Evolutionary conservation across 257 asterid species (phyloP).

Genomic region (Phtheirospermum japonicum): DNA sequence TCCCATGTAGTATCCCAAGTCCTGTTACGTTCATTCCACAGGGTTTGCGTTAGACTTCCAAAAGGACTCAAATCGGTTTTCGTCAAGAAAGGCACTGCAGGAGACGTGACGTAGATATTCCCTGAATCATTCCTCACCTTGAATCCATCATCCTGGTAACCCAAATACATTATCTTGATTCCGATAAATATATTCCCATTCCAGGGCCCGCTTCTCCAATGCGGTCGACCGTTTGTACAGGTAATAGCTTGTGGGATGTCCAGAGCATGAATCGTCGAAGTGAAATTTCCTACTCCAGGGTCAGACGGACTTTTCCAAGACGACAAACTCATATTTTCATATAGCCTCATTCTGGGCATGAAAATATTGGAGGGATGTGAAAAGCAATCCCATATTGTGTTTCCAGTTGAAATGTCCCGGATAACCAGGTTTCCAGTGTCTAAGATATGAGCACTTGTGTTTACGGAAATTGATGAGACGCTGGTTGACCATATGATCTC

Average conservation of each 20-base stretch:
- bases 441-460: not conserved
- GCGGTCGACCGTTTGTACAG: slow-evolving; percentile 27
- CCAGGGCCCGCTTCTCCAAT: slow-evolving; percentile 40
- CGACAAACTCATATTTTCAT: not conserved
- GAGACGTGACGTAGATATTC: not conserved
- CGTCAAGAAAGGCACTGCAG: not conserved
- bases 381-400: not conserved
- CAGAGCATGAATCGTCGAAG: slow-evolving; percentile 1
- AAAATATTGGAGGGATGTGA: not conserved
- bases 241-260: slow-evolving; percentile 25
- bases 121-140: not conserved
- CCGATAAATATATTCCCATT: slow-evolving; percentile 9
- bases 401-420: not conserved
- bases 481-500: not conserved
- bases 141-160: not conserved
- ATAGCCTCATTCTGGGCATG: slow-evolving; percentile 16
- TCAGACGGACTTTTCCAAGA: slow-evolving; percentile 3
- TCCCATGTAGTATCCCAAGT: slow-evolving; percentile 26
- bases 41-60: not conserved
- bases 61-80: not conserved
- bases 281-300: slow-evolving; percentile 32
- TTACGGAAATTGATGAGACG: not conserved
- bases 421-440: not conserved
- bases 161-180: slow-evolving; percentile 5
- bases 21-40: slow-evolving; percentile 24